phyloP scores from a whole-genome alignment of 2,329 filamentous ascomycete species.

The Sordariomycetes sp. region DNA sequence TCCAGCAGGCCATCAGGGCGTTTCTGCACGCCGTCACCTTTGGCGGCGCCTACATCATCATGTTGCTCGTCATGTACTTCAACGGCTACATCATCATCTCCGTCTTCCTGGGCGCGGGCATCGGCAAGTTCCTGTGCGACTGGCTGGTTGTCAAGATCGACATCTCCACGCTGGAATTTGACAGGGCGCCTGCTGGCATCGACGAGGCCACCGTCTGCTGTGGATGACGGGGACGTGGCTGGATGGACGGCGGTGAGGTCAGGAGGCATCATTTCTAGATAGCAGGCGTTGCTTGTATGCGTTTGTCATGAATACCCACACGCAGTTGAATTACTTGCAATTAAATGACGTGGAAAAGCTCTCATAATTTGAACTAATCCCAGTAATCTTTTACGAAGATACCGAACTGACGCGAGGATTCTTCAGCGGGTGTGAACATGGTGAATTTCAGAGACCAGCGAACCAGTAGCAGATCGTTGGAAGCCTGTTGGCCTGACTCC shows the following conservation, averaged over 20 bases:
- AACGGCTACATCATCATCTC: conserved; percentile 70
- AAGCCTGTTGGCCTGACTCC: no score
- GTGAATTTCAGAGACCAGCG: no score
- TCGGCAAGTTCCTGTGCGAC: conserved; percentile 46
- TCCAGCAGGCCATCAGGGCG: conserved; percentile 58
- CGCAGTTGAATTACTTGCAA: no score
- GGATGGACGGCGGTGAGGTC: not conserved
- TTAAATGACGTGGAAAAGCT: no score
- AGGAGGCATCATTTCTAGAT: not conserved
- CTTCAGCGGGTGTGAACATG: no score
- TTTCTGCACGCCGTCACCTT: conserved; percentile 62
- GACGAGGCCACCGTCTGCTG: conserved; percentile 40
- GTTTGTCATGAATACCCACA: no score
- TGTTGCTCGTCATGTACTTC: conserved; percentile 57
- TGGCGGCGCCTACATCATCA: conserved; percentile 67
- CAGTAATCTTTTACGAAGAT: no score
- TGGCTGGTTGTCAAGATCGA: conserved; percentile 38
- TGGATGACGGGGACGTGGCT: conserved; percentile 18
- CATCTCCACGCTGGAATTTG: conserved; percentile 13
- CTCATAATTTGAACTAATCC: no score
- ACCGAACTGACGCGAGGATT: no score
- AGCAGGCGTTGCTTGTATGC: no score
- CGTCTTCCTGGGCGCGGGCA: conserved; percentile 50
- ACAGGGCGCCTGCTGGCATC: conserved; percentile 15
- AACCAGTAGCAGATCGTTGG: no score